Evolutionary conservation across 306 rosid genomes (phyloP).

Genomic region (Glycine tomentella): DNA sequence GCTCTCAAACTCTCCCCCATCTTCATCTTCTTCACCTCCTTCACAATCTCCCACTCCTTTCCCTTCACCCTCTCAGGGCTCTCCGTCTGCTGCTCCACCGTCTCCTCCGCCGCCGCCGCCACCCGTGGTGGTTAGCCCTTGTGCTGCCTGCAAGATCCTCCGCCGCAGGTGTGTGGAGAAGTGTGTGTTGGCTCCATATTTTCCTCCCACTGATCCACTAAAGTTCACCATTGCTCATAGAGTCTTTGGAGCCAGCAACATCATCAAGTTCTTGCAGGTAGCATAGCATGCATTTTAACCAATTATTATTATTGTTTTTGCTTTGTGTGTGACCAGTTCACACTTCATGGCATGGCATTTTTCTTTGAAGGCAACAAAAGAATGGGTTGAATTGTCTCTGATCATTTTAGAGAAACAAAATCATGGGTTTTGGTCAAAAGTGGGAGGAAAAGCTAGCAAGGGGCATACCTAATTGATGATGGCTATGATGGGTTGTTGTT

Average conservation of each 20-base stretch:
- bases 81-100: constrained; percentile 48
- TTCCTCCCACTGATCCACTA: constrained; percentile 93
- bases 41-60: constrained; percentile 44
- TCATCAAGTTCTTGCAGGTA: constrained; percentile 98
- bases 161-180: constrained; percentile 91
- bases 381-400: constrained; percentile 22
- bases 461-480: constrained; percentile 44
- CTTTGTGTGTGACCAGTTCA: too few relatives aligned
- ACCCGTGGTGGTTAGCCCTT: constrained; percentile 72
- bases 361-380: background rate
- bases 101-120: constrained; percentile 48
- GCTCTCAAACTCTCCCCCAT: constrained; percentile 54
- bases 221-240: constrained; percentile 99
- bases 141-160: constrained; percentile 98
- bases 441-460: constrained; percentile 41
- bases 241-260: constrained; percentile 97
- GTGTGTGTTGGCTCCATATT: constrained; percentile 94
- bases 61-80: constrained; percentile 50
- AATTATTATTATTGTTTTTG: background rate
- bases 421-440: constrained; percentile 63
- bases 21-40: constrained; percentile 56
- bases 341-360: too few relatives aligned
- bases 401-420: constrained; percentile 38
- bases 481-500: constrained; percentile 55
- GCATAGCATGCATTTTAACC: background rate